phyloP scores from a whole-genome alignment of 371 early-diverging fungal genomes.

The Rhizopus arrhizus region DNA sequence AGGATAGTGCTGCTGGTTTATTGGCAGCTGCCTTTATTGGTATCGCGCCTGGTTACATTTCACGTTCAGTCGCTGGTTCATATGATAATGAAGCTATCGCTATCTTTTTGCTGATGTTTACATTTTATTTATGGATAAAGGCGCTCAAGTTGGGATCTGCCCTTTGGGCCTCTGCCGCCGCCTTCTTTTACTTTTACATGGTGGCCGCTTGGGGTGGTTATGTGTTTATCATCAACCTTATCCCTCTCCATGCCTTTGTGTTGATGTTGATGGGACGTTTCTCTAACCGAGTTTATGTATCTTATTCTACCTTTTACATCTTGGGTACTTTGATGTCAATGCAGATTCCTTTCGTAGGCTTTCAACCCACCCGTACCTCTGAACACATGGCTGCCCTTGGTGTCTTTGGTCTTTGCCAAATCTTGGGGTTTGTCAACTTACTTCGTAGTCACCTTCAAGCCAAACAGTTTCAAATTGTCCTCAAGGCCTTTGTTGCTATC shows the following conservation, averaged over 20 bases:
- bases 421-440: constrained; percentile 87
- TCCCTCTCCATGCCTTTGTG: constrained; percentile 95
- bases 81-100: constrained; percentile 99
- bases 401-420: constrained; percentile 90
- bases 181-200: constrained; percentile 98
- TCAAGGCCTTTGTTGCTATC: constrained; percentile 67
- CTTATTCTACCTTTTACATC: constrained; percentile 96
- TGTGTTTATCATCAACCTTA: constrained; percentile 97
- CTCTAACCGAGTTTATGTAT: constrained; percentile 89
- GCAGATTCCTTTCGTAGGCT: constrained; percentile 99
- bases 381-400: constrained; percentile 99
- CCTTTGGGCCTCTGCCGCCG: constrained; percentile 82
- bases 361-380: constrained; percentile 94
- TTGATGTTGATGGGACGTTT: constrained; percentile 96
- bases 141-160: constrained; percentile 92
- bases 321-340: constrained; percentile 95
- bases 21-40: constrained; percentile 97
- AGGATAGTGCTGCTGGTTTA: constrained; percentile 89
- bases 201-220: constrained; percentile 99
- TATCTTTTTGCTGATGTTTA: constrained; percentile 95
- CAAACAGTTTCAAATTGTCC: constrained; percentile 80
- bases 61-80: constrained; percentile 98
- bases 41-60: constrained; percentile 98
- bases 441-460: constrained; percentile 80
- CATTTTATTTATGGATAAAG: constrained; percentile 96